Evolutionary conservation across 225 moss, liverwort and hornwort species (phyloP), one percentile per base, ranked within the genome.

Genomic region (Marchantia paleacea): DNA sequence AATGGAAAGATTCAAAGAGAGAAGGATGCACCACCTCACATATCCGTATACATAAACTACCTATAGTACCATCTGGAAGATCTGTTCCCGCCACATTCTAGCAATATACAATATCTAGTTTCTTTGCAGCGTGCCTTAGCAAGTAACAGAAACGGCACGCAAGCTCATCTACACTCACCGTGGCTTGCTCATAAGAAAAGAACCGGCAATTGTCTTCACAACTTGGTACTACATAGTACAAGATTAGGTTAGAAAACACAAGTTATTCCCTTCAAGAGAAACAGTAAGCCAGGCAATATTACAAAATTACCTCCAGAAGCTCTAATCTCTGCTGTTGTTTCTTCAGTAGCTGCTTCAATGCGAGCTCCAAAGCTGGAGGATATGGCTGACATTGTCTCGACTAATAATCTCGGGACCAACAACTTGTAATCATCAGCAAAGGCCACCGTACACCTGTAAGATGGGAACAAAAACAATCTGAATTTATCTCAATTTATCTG

Each of bases 371-470:
- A 99, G 82, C 99, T 92, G 52, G 90, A 86, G 75, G 94, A 92
- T 83, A 95, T 92, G 25, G 91, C 91, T 82, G 89, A 88, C 99
- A 99, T 95, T 69, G 95, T 99, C 90, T 99, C 99, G 77, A 92
- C 94, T 80, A 99, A 78, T 55, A 99, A 75, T 84, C 91, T 89
- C 58, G 99, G 95, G 19, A 99, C 91, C 57, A 99, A 85, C 79
- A 95, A 82, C 80, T 90, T 95, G 83, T 87, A 95, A 80, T 99
- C 99, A 48, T 94, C 95, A 26, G 99, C 92, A 81, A 99, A 94
- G 29, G 99, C 95, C 82, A 95, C 83, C 73, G 90, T 88, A 77
- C 99, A 99, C 97, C 97, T 97, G 90, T 39, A 51, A 49, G 24
- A 52, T 39, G 26, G 15, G 15, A 3, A 61, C 24, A 75, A 28